Base-by-base conservation (phyloP, 1,139 yeast species). In the Candida neerlandica region DNA sequence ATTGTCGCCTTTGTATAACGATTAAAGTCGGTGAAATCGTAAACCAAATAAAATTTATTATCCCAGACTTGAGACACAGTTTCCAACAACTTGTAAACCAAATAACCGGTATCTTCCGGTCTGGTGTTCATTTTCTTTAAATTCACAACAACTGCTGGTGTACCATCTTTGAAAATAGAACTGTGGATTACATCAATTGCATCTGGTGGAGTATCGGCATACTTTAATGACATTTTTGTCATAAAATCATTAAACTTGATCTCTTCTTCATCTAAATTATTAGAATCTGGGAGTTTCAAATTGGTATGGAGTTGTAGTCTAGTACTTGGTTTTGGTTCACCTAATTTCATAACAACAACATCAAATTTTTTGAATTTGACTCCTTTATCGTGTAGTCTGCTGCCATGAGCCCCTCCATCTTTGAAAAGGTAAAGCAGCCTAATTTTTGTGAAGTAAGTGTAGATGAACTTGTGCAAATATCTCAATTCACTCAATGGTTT, bases 61-160 rank as follows among this genome's bases (percentile, higher is more conserved):
- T 84, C 84, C 96, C 96, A 89, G 45, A 88, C 77, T 60, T 86
- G 88, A 50, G 86, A 78, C 15, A 87, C 81, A 10, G 84, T 78
- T 58, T 88, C 94, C 54, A 88, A 77, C 19, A 85, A 62, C 55
- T 86, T 78, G 64, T 81, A 89, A 10, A 84, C 71, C 41, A 86
- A 69, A 9, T 80, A 69, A 44, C 86, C 86, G 1, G 80, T 67
- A 51, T 86, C 89, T 44, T 74, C 59, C 10, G 74, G 72, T 11
- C 79, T 66, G 44, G 71, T 60, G 43, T 67, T 64, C 56, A 81
- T 65, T 53, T 75, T 69, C 41, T 70, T 63, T 51, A 80, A 72
- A 39, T 84, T 80, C 14, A 88, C 62, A 1, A 86, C 82, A 21
- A 89, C 70, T 21, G 84, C 75, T 0, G 96, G 96, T 0, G 82